Evolutionary conservation across 768 basidiomycete genomes (phyloP).

Genomic region (Lactarius quietus): DNA sequence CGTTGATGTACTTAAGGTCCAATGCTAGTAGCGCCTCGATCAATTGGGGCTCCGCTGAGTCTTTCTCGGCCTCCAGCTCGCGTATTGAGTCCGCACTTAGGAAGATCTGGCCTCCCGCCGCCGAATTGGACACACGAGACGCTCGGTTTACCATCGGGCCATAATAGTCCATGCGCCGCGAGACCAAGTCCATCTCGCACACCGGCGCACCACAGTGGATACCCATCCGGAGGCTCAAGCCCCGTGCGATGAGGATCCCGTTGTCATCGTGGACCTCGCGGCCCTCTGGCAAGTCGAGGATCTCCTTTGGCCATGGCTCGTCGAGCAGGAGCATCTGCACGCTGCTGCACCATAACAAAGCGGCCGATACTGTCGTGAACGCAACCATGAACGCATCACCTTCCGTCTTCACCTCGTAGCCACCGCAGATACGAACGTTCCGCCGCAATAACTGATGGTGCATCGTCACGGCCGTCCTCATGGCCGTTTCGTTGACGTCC

Average conservation of each 20-base stretch:
- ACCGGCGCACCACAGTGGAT: constrained; percentile 89
- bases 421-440: constrained; percentile 83
- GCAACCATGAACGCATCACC: constrained; percentile 99
- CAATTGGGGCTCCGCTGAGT: constrained; percentile 44
- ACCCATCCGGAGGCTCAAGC: constrained; percentile 95
- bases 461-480: constrained; percentile 88
- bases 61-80: constrained; percentile 60
- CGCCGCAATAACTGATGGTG: constrained; percentile 87
- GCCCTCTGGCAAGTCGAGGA: constrained; percentile 90
- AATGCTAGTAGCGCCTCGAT: constrained; percentile 73
- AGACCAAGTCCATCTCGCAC: constrained; percentile 78
- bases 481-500: constrained; percentile 87
- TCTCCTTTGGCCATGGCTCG: constrained; percentile 88
- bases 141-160: constrained; percentile 95
- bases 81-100: constrained; percentile 83
- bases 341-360: constrained; percentile 85
- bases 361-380: constrained; percentile 84
- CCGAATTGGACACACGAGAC: constrained; percentile 75
- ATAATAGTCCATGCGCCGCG: constrained; percentile 96
- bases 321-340: constrained; percentile 81
- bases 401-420: constrained; percentile 99
- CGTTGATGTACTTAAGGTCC: constrained; percentile 62
- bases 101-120: constrained; percentile 92
- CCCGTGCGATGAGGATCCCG: constrained; percentile 72
- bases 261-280: constrained; percentile 66